Conservation (phyloP, 805 yeast species). For the Starmerella cellae region DNA sequence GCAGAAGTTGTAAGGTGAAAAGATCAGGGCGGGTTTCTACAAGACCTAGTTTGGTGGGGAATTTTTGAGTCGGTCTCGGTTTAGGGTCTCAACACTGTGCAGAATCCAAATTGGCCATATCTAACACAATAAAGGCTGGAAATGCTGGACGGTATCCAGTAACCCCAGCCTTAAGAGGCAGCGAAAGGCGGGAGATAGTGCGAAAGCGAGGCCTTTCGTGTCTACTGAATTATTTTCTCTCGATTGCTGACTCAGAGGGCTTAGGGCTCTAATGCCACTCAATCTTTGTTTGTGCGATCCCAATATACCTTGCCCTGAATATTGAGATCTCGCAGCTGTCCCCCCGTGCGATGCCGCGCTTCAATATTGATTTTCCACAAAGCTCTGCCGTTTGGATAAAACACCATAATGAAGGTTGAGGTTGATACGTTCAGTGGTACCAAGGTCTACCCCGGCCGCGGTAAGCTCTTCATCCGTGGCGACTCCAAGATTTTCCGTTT, state of each 20-base stretch:
- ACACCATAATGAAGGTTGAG: constrained; percentile 80
- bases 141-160: too few relatives aligned
- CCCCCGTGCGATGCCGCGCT: neutral
- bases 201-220: too few relatives aligned
- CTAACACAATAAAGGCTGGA: too few relatives aligned
- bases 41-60: too few relatives aligned
- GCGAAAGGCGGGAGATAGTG: too few relatives aligned
- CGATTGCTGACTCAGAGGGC: constrained; percentile 6
- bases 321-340: neutral
- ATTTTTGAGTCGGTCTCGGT: constrained; percentile 2
- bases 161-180: too few relatives aligned
- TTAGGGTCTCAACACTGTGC: too few relatives aligned
- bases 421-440: constrained; percentile 98
- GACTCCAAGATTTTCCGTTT: constrained; percentile 99
- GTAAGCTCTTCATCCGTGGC: constrained; percentile 97
- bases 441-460: constrained; percentile 99
- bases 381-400: neutral
- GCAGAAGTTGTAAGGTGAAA: constrained; percentile 30
- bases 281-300: neutral
- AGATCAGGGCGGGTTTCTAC: too few relatives aligned
- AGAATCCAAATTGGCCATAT: too few relatives aligned
- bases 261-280: constrained; percentile 5
- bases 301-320: too few relatives aligned
- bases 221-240: too few relatives aligned
- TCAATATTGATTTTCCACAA: constrained; percentile 8